Conservation (phyloP, 352 stramenopile species). For the Globisporangium cederbergense region DNA sequence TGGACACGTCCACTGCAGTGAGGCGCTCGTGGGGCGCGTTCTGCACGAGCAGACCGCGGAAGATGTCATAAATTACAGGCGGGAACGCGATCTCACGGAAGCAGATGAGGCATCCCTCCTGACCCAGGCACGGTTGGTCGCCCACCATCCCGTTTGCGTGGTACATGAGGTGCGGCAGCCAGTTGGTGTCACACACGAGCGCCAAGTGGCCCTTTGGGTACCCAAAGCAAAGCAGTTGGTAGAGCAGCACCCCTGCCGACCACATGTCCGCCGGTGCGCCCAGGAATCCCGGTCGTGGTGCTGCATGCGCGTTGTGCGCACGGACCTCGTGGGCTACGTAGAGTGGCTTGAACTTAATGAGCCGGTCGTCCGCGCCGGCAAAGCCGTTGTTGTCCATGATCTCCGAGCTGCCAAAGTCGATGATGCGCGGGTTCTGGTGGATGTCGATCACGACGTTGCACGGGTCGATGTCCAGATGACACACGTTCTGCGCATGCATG, state of each 20-base stretch:
- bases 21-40: conserved; percentile 52
- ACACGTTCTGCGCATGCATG: conserved; percentile 78
- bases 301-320: conserved; percentile 50
- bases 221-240: conserved; percentile 77
- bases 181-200: conserved; percentile 74
- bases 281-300: conserved; percentile 56
- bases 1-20: conserved; percentile 44
- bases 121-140: conserved; percentile 38
- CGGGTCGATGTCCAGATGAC: conserved; percentile 76
- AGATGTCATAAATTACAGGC: conserved; percentile 73
- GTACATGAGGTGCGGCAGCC: conserved; percentile 60
- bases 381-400: conserved; percentile 67
- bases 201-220: conserved; percentile 77
- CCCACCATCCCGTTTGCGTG: conserved; percentile 41
- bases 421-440: conserved; percentile 47
- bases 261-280: conserved; percentile 78
- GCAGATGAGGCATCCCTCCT: conserved; percentile 77
- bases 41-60: conserved; percentile 49
- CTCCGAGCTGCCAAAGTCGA: conserved; percentile 81
- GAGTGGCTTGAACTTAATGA: conserved; percentile 80
- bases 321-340: conserved; percentile 74
- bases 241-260: conserved; percentile 75
- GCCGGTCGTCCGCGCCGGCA: conserved; percentile 42
- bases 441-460: conserved; percentile 77
- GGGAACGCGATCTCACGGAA: conserved; percentile 75